phyloP scores from a whole-genome alignment of 805 yeast species.

The Metschnikowia arizonensis region DNA sequence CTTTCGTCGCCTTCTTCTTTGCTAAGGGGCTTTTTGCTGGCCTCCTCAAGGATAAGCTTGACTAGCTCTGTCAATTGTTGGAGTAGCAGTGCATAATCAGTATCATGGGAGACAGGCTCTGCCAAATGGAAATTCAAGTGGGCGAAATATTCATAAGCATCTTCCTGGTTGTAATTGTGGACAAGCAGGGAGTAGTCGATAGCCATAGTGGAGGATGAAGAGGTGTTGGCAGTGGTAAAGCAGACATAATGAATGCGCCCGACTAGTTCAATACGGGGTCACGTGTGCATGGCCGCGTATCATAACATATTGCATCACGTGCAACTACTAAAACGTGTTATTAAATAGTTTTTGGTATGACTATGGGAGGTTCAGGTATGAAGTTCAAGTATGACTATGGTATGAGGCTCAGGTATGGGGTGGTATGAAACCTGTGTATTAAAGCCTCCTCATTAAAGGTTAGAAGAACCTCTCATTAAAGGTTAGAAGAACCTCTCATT shows the following conservation, averaged over 20 bases:
- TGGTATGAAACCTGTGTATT: no score
- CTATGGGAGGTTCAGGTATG: no score
- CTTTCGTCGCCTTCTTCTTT: not conserved
- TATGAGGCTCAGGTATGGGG: no score
- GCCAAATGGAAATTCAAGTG: constrained; percentile 20
- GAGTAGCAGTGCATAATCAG: constrained; percentile 19
- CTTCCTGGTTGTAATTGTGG: constrained; percentile 17
- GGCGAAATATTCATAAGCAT: constrained; percentile 21
- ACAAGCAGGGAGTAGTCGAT: constrained; percentile 6
- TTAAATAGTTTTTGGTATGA: no score
- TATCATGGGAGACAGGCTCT: constrained; percentile 1
- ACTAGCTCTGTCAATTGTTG: constrained; percentile 26
- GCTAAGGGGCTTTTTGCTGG: not conserved
- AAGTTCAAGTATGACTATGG: no score
- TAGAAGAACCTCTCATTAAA: no score
- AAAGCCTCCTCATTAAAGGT: no score
- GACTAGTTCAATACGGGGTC: not conserved
- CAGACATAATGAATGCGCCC: not conserved
- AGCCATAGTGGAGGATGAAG: constrained; percentile 7
- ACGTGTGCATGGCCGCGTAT: not conserved
- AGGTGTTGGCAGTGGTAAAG: not conserved
- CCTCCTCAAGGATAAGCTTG: constrained; percentile 12
- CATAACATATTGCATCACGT: not conserved
- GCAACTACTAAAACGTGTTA: no score
- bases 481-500: no score